Evolutionary conservation across 2,329 filamentous ascomycete genomes (phyloP).

Genomic region (Colletotrichum camelliae): DNA sequence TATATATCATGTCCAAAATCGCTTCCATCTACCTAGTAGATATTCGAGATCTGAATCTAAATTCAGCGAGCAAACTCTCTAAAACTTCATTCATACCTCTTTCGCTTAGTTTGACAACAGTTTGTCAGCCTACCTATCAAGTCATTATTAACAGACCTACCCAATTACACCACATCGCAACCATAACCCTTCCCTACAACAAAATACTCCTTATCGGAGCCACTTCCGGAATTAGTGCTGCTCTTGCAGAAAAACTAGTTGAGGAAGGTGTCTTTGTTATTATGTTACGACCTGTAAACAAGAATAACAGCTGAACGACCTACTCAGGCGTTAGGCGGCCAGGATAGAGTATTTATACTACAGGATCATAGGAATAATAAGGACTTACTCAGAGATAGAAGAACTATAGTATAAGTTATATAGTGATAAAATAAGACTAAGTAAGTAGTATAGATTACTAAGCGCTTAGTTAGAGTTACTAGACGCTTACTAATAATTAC

Average conservation of each 20-base stretch:
- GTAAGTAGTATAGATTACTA: no score
- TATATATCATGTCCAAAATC: not conserved
- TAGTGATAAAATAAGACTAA: no score
- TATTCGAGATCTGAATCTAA: not conserved
- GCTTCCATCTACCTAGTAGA: accelerated
- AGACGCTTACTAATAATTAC: no score
- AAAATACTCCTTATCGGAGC: constrained; percentile 55
- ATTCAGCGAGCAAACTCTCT: not conserved
- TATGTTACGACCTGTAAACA: no score
- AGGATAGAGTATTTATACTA: no score
- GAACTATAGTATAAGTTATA: no score
- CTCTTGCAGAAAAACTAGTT: constrained; percentile 43
- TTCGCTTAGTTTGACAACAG: not conserved
- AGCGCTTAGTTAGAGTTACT: no score
- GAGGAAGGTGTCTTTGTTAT: constrained; percentile 47
- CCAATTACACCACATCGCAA: not conserved
- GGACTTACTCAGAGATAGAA: no score
- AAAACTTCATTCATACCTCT: accelerated
- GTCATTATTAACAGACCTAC: not conserved
- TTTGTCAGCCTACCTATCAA: not conserved
- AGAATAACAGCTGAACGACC: no score
- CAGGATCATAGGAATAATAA: no score
- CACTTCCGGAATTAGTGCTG: constrained; percentile 32
- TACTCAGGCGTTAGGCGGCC: no score
- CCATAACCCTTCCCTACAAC: constrained; percentile 59